phyloP scores from a whole-genome alignment of 371 early-diverging fungal species.

The Lichtheimia ramosa region DNA sequence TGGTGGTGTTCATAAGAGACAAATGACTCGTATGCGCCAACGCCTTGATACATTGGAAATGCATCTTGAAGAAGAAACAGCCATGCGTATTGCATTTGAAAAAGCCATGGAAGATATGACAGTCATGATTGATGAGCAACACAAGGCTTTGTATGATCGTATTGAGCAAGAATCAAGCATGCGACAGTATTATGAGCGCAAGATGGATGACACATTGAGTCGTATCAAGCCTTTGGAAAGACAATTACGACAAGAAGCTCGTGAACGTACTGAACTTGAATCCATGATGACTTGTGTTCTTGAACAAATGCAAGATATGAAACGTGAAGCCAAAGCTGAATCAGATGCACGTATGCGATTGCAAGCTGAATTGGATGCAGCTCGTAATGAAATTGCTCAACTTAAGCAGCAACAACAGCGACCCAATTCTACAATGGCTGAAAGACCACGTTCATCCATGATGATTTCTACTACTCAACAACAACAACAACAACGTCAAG shows the following conservation, averaged over 20 bases:
- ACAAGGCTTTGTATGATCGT: slow-evolving; percentile 36
- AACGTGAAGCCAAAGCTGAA: slow-evolving; percentile 25
- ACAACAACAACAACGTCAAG: background rate
- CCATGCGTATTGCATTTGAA: slow-evolving; percentile 45
- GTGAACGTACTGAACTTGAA: slow-evolving; percentile 36
- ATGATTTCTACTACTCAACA: background rate
- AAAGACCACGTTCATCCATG: background rate
- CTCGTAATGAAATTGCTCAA: slow-evolving; percentile 21
- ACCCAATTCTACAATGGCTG: background rate
- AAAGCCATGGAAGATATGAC: slow-evolving; percentile 54
- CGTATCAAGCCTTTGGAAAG: slow-evolving; percentile 35
- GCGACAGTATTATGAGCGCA: slow-evolving; percentile 33
- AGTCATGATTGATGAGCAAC: slow-evolving; percentile 40
- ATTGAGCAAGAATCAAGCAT: slow-evolving; percentile 36
- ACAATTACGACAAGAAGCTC: slow-evolving; percentile 27
- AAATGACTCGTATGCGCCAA: slow-evolving; percentile 18
- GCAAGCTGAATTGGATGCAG: slow-evolving; percentile 22
- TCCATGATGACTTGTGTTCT: slow-evolving; percentile 37
- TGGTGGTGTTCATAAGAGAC: slow-evolving; percentile 8
- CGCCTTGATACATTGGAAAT: slow-evolving; percentile 25
- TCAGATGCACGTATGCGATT: slow-evolving; percentile 16
- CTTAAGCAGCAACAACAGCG: slow-evolving; percentile 11
- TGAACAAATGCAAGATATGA: slow-evolving; percentile 33
- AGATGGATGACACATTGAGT: slow-evolving; percentile 27
- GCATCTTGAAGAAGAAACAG: slow-evolving; percentile 33